Conservation (phyloP, 2,329 filamentous ascomycete genomes). For the Venturia pyrina region DNA sequence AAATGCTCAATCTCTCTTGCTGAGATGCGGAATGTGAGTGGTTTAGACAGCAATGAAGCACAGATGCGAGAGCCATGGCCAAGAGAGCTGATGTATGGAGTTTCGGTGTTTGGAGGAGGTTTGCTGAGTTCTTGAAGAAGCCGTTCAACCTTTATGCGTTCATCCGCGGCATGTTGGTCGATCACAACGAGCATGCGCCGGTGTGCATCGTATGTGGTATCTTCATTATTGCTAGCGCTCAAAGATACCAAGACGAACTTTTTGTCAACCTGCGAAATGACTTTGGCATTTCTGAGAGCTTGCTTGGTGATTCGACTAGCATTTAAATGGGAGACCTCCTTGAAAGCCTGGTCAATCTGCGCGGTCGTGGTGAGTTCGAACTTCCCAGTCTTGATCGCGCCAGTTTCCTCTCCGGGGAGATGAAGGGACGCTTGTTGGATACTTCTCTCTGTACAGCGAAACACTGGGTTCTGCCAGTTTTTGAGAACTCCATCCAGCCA, state of each 20-base stretch:
- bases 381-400: not conserved
- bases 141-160: slow-evolving; percentile 68
- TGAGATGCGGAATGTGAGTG: slow-evolving; percentile 57
- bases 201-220: not conserved
- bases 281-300: slow-evolving; percentile 45
- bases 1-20: slow-evolving; percentile 52
- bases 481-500: slow-evolving; percentile 55
- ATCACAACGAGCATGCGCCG: slow-evolving; percentile 55
- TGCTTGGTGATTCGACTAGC: slow-evolving; percentile 20
- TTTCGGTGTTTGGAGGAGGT: slow-evolving; percentile 15
- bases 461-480: slow-evolving; percentile 69
- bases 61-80: slow-evolving; percentile 22
- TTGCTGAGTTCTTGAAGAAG: slow-evolving; percentile 52
- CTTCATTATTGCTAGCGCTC: not conserved
- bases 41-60: slow-evolving; percentile 32
- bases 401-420: slow-evolving; percentile 13
- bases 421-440: slow-evolving; percentile 30
- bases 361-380: not conserved
- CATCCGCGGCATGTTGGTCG: slow-evolving; percentile 93
- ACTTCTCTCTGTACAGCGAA: slow-evolving; percentile 40
- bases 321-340: slow-evolving; percentile 14
- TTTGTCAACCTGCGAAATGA: slow-evolving; percentile 75
- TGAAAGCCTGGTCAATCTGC: slow-evolving; percentile 17
- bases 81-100: slow-evolving; percentile 22
- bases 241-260: slow-evolving; percentile 73